These are phyloP conservation scores for Lactarius pseudohatsudake DNA, from an alignment of 768 basidiomycete species.

Conservation along the genomic window DNA sequence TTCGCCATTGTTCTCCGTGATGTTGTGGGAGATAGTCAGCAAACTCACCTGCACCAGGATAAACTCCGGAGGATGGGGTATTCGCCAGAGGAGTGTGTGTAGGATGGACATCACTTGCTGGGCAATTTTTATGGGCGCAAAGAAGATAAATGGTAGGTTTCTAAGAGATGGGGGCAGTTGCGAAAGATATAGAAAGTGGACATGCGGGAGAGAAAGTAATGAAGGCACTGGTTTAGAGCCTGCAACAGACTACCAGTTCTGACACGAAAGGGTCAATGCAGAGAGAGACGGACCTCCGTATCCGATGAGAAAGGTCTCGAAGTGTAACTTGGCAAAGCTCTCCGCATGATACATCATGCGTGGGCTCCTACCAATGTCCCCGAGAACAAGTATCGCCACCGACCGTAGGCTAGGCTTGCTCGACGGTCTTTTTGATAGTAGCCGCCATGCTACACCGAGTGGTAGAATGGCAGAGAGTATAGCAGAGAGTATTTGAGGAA, in stretches of 20 bases:
- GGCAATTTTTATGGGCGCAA: slow-evolving; percentile 78
- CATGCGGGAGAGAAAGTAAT: slow-evolving; percentile 61
- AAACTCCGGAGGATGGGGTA: slow-evolving; percentile 72
- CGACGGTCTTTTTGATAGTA: slow-evolving; percentile 6
- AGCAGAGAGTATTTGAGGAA: slow-evolving; percentile 11
- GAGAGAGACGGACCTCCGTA: slow-evolving; percentile 63
- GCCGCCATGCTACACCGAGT: slow-evolving; percentile 8
- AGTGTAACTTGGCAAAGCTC: slow-evolving; percentile 80
- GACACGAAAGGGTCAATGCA: neutral
- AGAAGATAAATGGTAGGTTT: slow-evolving; percentile 61
- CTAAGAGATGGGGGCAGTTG: slow-evolving; percentile 57
- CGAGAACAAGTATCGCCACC: slow-evolving; percentile 88
- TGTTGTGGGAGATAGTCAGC: neutral
- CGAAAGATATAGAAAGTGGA: slow-evolving; percentile 66
- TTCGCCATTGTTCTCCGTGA: slow-evolving; percentile 37
- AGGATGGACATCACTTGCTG: slow-evolving; percentile 68
- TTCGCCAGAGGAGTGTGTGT: slow-evolving; percentile 54
- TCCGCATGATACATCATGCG: slow-evolving; percentile 99
- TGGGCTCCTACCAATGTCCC: slow-evolving; percentile 94
- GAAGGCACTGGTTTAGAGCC: slow-evolving; percentile 78
- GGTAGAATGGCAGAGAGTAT: neutral
- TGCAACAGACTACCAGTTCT: slow-evolving; percentile 34
- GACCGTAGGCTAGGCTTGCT: slow-evolving; percentile 49
- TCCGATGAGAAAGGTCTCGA: slow-evolving; percentile 78
- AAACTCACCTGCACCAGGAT: slow-evolving; percentile 83